Evolutionary conservation across 2,329 filamentous ascomycete genomes (phyloP), one percentile per base, ranked within the genome.

Genomic region (Chalaropsis thielavioides): DNA sequence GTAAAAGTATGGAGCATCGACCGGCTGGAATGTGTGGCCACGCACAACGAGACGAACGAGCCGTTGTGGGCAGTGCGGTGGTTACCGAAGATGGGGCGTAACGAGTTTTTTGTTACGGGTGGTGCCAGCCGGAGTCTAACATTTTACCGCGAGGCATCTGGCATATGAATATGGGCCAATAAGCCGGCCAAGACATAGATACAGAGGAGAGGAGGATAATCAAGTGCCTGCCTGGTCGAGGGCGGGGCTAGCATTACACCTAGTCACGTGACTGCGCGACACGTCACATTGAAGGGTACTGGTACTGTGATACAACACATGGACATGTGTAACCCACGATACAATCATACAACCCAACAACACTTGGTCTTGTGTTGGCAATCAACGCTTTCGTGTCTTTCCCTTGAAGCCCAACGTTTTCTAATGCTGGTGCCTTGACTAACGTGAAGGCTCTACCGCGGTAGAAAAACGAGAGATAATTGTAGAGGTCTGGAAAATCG

Each of bases 1-100:
- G 90, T 89, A 67, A 96, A 96, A 75, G 89, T 97, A 38, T 99
- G 94, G 94, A 92, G 90, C 38, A 83, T 96, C 67, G 91, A 96
- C 71, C 83, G 86, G 41, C 83, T 85, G 65, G 80, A 81, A 3
- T 97, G 94, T 72, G 94, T 99, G 56, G 91, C 92, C 13, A 99
- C 94, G 10, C 90, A 96, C 73, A 92, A 87, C 66, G 92, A 97
- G 77, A 91, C 89, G 5, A 92, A 92, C 68, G 88, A 89, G 75
- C 83, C 86, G 0, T 73, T 97, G 2, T 96, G 92, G 88, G 83
- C 84, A 64, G 89, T 92, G 35, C 87, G 84, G 71, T 95, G 90
- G 90, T 75, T 95, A 67, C 88, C 88, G 11, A 91, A 88, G 76
- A 81, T 82, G 1, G 78, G 76, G 72, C 86, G 80, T 74, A 83